Evolutionary conservation across 2,329 filamentous ascomycete genomes (phyloP).

Genomic region (Xylariaceae sp.): DNA sequence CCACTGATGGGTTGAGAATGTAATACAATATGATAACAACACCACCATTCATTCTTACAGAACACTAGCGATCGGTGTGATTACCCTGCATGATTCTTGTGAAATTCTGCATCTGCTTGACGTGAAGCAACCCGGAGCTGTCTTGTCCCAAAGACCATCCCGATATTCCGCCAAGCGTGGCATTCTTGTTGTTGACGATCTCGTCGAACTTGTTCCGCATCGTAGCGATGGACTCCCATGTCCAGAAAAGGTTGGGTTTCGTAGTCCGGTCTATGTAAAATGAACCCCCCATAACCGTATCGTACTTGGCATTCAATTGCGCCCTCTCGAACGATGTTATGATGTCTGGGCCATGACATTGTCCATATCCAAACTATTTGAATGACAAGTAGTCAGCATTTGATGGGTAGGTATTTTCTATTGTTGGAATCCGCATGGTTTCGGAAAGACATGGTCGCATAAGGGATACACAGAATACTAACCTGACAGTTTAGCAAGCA

Average conservation of each 20-base stretch:
- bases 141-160: slow-evolving; percentile 52
- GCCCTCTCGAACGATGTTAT: slow-evolving; percentile 12
- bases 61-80: no score
- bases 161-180: slow-evolving; percentile 45
- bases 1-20: neutral
- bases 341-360: slow-evolving; percentile 10
- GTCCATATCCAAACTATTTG: slow-evolving; percentile 2
- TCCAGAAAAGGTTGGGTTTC: slow-evolving; percentile 42
- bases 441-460: neutral
- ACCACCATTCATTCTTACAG: neutral
- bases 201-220: slow-evolving; percentile 44
- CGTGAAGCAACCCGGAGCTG: slow-evolving; percentile 37
- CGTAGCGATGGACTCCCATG: slow-evolving; percentile 48
- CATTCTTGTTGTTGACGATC: slow-evolving; percentile 37
- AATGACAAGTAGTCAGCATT: neutral
- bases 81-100: neutral
- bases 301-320: neutral
- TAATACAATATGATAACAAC: neutral
- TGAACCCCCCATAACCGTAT: neutral
- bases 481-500: slow-evolving; percentile 10
- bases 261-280: slow-evolving; percentile 11
- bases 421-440: neutral
- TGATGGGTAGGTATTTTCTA: neutral
- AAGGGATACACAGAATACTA: neutral
- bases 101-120: slow-evolving; percentile 36